These are phyloP conservation scores for Lachnellula cervina DNA, from an alignment of 2,329 filamentous ascomycete species.

Conservation along the genomic window DNA sequence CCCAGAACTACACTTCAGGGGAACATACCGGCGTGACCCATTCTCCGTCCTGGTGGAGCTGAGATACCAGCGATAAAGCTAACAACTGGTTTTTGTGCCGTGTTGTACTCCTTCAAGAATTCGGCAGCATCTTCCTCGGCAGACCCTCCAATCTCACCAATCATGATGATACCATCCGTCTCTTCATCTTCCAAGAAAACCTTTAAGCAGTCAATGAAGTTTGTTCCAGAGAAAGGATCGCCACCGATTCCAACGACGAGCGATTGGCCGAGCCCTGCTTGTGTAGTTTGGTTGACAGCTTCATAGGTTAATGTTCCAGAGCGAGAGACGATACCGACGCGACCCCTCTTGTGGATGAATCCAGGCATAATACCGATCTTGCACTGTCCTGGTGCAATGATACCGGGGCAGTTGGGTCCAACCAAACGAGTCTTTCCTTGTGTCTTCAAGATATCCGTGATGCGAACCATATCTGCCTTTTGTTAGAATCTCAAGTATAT, in stretches of 20 bases:
- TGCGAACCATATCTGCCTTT: slow-evolving; percentile 87
- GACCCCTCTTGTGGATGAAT: slow-evolving; percentile 99
- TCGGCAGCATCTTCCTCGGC: slow-evolving; percentile 98
- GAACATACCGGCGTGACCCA: slow-evolving; percentile 84
- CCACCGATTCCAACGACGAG: slow-evolving; percentile 97
- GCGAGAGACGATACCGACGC: slow-evolving; percentile 96
- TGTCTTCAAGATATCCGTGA: slow-evolving; percentile 95
- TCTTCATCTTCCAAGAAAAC: slow-evolving; percentile 95
- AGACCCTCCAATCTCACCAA: slow-evolving; percentile 95
- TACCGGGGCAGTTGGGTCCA: slow-evolving; percentile 96
- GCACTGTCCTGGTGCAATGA: slow-evolving; percentile 93
- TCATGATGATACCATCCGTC: slow-evolving; percentile 99
- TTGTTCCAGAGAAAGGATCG: slow-evolving; percentile 97
- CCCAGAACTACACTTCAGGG: not conserved
- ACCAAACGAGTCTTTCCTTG: slow-evolving; percentile 96
- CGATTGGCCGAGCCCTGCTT: slow-evolving; percentile 93
- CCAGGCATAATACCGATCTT: slow-evolving; percentile 99
- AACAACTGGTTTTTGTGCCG: slow-evolving; percentile 88
- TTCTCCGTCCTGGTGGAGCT: slow-evolving; percentile 89
- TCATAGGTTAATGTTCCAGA: slow-evolving; percentile 99
- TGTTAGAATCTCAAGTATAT: slow-evolving; percentile 9
- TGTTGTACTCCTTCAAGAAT: slow-evolving; percentile 90
- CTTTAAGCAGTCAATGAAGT: slow-evolving; percentile 98
- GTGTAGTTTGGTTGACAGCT: slow-evolving; percentile 98
- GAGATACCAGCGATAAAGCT: slow-evolving; percentile 98